These are phyloP conservation scores for Collybia sordida DNA, from an alignment of 768 basidiomycete genomes.

Conservation along the genomic window DNA sequence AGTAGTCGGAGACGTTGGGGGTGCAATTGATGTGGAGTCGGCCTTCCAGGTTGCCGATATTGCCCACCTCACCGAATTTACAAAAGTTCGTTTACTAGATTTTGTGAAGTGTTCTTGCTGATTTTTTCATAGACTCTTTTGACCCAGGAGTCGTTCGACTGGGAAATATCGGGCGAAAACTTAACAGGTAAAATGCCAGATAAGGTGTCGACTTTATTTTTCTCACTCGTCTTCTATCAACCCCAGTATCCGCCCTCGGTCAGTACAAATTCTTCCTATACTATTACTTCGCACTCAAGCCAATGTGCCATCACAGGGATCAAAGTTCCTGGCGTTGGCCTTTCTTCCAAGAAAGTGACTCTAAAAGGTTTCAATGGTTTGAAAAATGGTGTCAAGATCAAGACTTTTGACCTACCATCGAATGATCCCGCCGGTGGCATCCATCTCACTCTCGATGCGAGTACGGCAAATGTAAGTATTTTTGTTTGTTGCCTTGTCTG, in stretches of 20 bases:
- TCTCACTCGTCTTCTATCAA: neutral
- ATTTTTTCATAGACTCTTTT: slow-evolving; percentile 42
- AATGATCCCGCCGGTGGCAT: slow-evolving; percentile 75
- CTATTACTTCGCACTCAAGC: neutral
- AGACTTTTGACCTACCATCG: slow-evolving; percentile 67
- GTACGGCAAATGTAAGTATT: slow-evolving; percentile 53
- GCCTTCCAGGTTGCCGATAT: slow-evolving; percentile 60
- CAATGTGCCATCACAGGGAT: slow-evolving; percentile 41
- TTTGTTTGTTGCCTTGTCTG: no score
- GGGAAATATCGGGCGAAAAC: slow-evolving; percentile 67
- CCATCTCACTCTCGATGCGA: slow-evolving; percentile 61
- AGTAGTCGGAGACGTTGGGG: slow-evolving; percentile 66
- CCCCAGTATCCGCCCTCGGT: slow-evolving; percentile 59
- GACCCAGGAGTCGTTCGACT: slow-evolving; percentile 64
- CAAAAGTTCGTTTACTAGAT: slow-evolving; percentile 39
- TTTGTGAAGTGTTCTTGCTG: slow-evolving; percentile 1
- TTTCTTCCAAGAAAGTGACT: slow-evolving; percentile 56
- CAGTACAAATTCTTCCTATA: slow-evolving; percentile 1
- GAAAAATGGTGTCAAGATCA: slow-evolving; percentile 58
- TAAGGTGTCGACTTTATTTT: neutral
- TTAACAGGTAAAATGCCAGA: slow-evolving; percentile 42
- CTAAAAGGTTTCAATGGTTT: slow-evolving; percentile 73
- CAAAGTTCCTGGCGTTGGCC: slow-evolving; percentile 51
- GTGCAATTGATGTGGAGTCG: slow-evolving; percentile 50
- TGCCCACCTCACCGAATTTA: slow-evolving; percentile 59